These are phyloP conservation scores for Penicillium frequentans DNA, from an alignment of 2,329 filamentous ascomycete genomes.

Conservation along the genomic window DNA sequence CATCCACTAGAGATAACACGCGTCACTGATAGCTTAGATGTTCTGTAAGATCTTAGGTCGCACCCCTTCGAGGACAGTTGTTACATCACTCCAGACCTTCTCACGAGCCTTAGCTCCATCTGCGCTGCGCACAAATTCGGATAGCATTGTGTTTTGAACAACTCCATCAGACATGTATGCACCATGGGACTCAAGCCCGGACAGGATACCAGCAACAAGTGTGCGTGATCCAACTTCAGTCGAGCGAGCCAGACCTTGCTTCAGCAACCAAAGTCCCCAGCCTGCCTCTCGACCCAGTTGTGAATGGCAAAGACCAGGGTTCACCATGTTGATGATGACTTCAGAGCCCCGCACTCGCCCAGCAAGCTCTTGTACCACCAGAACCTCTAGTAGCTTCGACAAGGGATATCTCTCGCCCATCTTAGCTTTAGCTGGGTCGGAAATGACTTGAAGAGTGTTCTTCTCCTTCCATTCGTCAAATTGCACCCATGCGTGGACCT, in stretches of 20 bases:
- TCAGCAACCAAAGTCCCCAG: constrained; percentile 7
- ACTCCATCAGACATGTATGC: constrained; percentile 45
- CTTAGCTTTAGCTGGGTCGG: constrained; percentile 32
- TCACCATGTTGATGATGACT: constrained; percentile 53
- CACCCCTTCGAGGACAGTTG: constrained; percentile 38
- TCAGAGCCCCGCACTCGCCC: constrained; percentile 24
- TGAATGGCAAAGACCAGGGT: constrained; percentile 56
- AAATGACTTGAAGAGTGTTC: constrained; percentile 41
- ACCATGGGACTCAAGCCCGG: constrained; percentile 48
- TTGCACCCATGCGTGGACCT: constrained; percentile 42
- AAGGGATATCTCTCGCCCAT: constrained; percentile 46
- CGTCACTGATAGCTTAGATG: neutral
- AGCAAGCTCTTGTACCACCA: constrained; percentile 44
- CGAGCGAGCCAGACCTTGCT: constrained; percentile 41
- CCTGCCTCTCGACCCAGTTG: constrained; percentile 43
- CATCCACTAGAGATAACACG: neutral
- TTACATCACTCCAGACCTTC: constrained; percentile 48
- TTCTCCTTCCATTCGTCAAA: constrained; percentile 40
- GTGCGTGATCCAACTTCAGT: constrained; percentile 52
- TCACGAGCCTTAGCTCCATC: constrained; percentile 40
- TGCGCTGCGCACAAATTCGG: constrained; percentile 40
- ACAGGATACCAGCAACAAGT: constrained; percentile 38
- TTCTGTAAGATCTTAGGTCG: neutral
- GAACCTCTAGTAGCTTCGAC: constrained; percentile 52
- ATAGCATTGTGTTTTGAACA: constrained; percentile 27